Base-by-base conservation (phyloP, 129 eudicot species). In the Apium graveolens region DNA sequence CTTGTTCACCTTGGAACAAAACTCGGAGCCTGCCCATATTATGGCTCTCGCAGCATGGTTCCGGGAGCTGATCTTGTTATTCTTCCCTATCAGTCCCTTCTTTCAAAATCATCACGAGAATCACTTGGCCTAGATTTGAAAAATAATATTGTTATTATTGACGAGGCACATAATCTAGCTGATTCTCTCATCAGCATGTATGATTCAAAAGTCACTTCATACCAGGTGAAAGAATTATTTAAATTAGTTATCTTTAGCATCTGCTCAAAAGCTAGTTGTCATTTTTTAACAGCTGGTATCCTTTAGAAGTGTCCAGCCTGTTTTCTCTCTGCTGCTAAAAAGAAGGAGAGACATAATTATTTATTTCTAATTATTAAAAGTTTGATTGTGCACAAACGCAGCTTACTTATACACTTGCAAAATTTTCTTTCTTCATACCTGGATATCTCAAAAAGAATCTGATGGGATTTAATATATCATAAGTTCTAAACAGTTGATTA, bases 121-220 rank as follows among this genome's bases (percentile, higher is more conserved):
- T 94, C 97, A 45, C 93, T 94, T 71, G 96, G 96, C 80, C 83
- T 94, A 83, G 84, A 84, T 84, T 87, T 94, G 83, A 90, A 94
- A 82, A 84, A 91, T 74, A 94, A 87, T 78, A 82, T 94, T 73
- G 84, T 94, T 66, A 91, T 94, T 69, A 91, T 94, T 70, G 97
- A 94, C 32, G 98, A 94, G 84, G 98, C 98, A 77, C 98, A 94
- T 79, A 94, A 94, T 81, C 89, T 94, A 75, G 98, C 98, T 72
- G 98, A 94, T 77, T 86, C 98, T 68, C 98, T 94, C 83, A 91
- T 90, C 85, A 86, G 96, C 84, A 91, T 91, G 98, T 94, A 94
- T 81, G 96, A 91, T 81, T 84, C 98, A 2, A 94, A 90, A 80
- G 74, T 94, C 76, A 90, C 98, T 32, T 43, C 80, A 76, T 80